phyloP scores from a whole-genome alignment of 495 filamentous ascomycete genomes.

The Penicillium daleae region DNA sequence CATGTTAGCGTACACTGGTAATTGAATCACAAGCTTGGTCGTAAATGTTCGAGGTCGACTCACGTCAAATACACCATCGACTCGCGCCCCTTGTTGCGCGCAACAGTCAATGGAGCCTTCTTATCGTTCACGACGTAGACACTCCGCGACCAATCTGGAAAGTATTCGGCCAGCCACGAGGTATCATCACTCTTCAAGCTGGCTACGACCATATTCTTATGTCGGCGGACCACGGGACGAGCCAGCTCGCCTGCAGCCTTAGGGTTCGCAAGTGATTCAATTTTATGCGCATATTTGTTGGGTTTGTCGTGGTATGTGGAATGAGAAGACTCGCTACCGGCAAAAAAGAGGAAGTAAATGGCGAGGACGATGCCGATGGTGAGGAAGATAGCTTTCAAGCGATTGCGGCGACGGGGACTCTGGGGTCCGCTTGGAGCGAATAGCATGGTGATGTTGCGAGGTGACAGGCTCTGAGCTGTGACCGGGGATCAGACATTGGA shows the following conservation, averaged over 20 bases:
- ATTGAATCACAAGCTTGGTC: neutral
- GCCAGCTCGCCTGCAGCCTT: constrained; percentile 32
- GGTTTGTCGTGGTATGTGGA: constrained; percentile 21
- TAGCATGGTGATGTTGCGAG: constrained; percentile 33
- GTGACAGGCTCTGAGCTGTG: constrained; percentile 5
- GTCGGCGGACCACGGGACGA: constrained; percentile 27
- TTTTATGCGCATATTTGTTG: constrained; percentile 29
- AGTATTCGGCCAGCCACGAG: constrained; percentile 56
- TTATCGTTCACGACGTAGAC: constrained; percentile 58
- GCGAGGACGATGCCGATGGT: constrained; percentile 46
- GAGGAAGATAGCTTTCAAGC: constrained; percentile 45
- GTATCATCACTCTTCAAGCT: constrained; percentile 57
- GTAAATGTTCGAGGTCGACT: constrained; percentile 29
- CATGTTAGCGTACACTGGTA: constrained; percentile 3
- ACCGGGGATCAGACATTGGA: constrained; percentile 12
- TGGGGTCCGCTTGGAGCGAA: constrained; percentile 44
- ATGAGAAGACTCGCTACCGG: constrained; percentile 24
- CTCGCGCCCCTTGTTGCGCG: constrained; percentile 59
- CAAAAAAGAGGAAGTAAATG: constrained; percentile 48
- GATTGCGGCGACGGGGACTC: constrained; percentile 47
- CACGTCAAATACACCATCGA: constrained; percentile 64
- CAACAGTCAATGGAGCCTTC: constrained; percentile 50
- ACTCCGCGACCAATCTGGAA: constrained; percentile 53
- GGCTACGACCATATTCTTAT: constrained; percentile 59
- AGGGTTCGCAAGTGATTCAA: constrained; percentile 17